A percentile compares a stretch with the other conserved stretches of the same genome.
phyloP scores from a whole-genome alignment of 495 filamentous ascomycete genomes.

The Xylaria flabelliformis region DNA sequence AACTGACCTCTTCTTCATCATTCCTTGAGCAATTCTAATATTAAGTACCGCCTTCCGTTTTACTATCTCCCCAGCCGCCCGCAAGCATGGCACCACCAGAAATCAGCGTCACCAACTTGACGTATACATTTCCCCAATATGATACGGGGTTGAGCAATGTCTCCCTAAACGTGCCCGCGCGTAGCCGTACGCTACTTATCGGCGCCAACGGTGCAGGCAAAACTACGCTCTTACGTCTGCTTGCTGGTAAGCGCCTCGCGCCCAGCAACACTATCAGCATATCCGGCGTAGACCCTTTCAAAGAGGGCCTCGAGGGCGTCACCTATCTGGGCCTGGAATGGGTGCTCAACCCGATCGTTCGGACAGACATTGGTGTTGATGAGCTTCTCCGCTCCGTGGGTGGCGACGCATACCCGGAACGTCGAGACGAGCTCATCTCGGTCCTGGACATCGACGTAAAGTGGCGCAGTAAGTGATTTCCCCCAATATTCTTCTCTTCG shows the following conservation, averaged over 20 bases:
- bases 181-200: constrained; percentile 88
- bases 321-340: constrained; percentile 97
- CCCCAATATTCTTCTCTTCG: not conserved
- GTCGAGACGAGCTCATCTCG: constrained; percentile 81
- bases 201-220: constrained; percentile 98
- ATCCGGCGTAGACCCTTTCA: constrained; percentile 88
- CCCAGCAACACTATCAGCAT: constrained; percentile 74
- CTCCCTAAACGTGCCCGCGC: constrained; percentile 74
- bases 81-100: constrained; percentile 37
- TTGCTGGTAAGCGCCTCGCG: constrained; percentile 92
- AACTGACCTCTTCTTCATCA: not conserved
- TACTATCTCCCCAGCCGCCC: not conserved
- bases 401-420: constrained; percentile 78
- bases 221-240: constrained; percentile 84
- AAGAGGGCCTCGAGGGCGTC: constrained; percentile 83
- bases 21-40: not conserved
- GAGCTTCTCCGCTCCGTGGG: constrained; percentile 86
- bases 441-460: constrained; percentile 90
- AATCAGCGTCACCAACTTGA: constrained; percentile 74
- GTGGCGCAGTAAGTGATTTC: constrained; percentile 68
- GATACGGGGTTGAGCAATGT: constrained; percentile 74
- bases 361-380: constrained; percentile 89
- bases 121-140: constrained; percentile 87
- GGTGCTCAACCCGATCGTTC: constrained; percentile 97
- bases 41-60: not conserved